phyloP scores from a whole-genome alignment of 2,329 filamentous ascomycete species.

The Allantophomopsis lycopodina region DNA sequence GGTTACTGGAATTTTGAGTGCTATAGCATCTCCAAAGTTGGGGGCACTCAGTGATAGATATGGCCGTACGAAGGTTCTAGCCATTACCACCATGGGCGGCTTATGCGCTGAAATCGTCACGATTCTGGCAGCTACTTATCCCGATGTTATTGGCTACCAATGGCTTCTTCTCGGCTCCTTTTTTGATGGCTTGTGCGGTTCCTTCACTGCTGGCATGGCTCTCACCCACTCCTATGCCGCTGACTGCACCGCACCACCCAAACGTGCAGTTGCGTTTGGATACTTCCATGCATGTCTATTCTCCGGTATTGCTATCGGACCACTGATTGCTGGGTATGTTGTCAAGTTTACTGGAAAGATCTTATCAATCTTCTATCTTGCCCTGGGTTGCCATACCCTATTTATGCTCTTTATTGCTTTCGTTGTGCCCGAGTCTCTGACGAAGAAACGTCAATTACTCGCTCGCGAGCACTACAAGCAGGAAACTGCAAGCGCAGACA shows the following conservation, averaged over 20 bases:
- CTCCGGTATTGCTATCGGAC: slow-evolving; percentile 75
- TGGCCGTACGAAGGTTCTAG: slow-evolving; percentile 64
- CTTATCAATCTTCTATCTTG: slow-evolving; percentile 74
- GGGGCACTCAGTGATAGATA: slow-evolving; percentile 79
- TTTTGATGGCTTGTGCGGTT: slow-evolving; percentile 75
- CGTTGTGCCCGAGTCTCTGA: slow-evolving; percentile 73
- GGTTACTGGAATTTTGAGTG: slow-evolving; percentile 62
- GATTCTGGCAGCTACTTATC: slow-evolving; percentile 63
- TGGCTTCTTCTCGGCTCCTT: slow-evolving; percentile 66
- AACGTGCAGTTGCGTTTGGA: slow-evolving; percentile 71
- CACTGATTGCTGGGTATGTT: slow-evolving; percentile 66
- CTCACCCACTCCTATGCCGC: slow-evolving; percentile 74
- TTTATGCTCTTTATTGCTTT: slow-evolving; percentile 64
- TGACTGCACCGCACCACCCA: slow-evolving; percentile 73
- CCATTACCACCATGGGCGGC: slow-evolving; percentile 60
- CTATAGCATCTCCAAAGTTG: slow-evolving; percentile 68
- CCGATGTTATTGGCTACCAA: slow-evolving; percentile 59
- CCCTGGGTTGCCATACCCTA: slow-evolving; percentile 54
- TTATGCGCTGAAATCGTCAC: slow-evolving; percentile 63
- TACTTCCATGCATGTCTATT: slow-evolving; percentile 87
- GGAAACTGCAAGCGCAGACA: slow-evolving; percentile 23
- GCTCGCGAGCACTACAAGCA: slow-evolving; percentile 55
- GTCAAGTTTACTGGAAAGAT: slow-evolving; percentile 64
- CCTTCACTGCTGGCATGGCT: slow-evolving; percentile 72
- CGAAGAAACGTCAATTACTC: slow-evolving; percentile 51